Base-by-base conservation (phyloP, 371 early-diverging fungal species). In the Mortierella sp. region DNA sequence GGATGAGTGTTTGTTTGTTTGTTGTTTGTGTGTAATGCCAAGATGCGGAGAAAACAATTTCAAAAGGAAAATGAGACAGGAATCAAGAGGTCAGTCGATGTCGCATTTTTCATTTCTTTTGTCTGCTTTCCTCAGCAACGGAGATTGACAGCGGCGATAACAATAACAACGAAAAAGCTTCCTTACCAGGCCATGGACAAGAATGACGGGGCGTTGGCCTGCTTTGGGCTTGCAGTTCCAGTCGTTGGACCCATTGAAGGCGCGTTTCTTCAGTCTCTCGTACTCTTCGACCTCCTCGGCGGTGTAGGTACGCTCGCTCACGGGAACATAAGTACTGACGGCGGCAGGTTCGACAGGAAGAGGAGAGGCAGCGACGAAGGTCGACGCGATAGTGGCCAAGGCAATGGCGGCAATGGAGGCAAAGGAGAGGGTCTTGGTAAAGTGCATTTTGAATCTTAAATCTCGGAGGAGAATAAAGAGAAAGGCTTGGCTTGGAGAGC, bases 111-210 rank as follows among this genome's bases (percentile, higher is more conserved):
- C 6, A 40, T 50, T 50, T 50, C 13, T 50, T 50, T 9, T 11
- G 50, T 50, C 2, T 6, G 43, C 16, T 14, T 16, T 14, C 50
- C 16, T 13, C 50, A 16, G 3, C 50, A 50, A 50, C 50, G 16
- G 16, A 13, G 0, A 50, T 14, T 3, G 16, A 50, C 19, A 1
- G 10, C 13, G 2, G 6, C 40, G 44, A 28, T 14, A 10, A 44
- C 5, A 34, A 13, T 13, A 11, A 21, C 28, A 57, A 61, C 26
- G 24, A 71, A 59, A 26, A 19, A 8, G 14, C 21, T 46, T 46
- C 34, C 77, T 24, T 76, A 82, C 84, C 75, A 85, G 46, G 21
- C 82, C 86, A 37, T 81, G 86, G 53, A 86, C 86, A 57, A 81
- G 69, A 46, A 86, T 28, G 24, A 86, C 14, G 37, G 82, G 57